Percentiles rank a stretch among this genome's conserved stretches.
These are phyloP conservation scores for Trametes cubensis DNA, from an alignment of 768 basidiomycete species.

Conservation along the genomic window DNA sequence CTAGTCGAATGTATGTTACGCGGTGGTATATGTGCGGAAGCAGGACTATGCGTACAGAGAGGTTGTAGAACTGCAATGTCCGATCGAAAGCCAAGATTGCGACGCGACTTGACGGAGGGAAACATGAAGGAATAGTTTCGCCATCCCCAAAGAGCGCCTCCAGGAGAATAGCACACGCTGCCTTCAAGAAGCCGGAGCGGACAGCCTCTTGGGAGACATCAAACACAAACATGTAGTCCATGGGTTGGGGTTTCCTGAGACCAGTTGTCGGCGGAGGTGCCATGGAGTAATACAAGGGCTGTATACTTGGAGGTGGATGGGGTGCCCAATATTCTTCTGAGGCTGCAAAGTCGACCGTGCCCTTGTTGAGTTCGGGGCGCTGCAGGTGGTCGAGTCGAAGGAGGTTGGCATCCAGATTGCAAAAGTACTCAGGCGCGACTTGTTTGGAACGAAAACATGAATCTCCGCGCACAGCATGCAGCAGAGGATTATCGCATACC, in stretches of 20 bases:
- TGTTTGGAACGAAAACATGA: constrained; percentile 7
- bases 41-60: constrained; percentile 63
- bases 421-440: constrained; percentile 87
- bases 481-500: constrained; percentile 52
- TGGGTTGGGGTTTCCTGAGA: constrained; percentile 57
- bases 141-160: constrained; percentile 67
- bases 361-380: constrained; percentile 85
- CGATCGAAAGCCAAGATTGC: constrained; percentile 84
- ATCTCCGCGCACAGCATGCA: constrained; percentile 1
- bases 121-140: constrained; percentile 48
- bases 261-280: constrained; percentile 48
- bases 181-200: constrained; percentile 66
- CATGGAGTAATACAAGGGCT: constrained; percentile 54
- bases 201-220: constrained; percentile 78
- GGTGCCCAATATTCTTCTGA: constrained; percentile 81
- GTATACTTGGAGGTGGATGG: constrained; percentile 57
- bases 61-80: constrained; percentile 84
- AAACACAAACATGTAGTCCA: constrained; percentile 84
- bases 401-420: constrained; percentile 74
- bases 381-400: constrained; percentile 78
- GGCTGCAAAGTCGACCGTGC: constrained; percentile 90
- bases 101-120: constrained; percentile 59
- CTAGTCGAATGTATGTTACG: constrained; percentile 29
- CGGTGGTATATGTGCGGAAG: background rate
- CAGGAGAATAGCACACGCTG: constrained; percentile 65